These are phyloP conservation scores for Debaryomyces fabryi DNA, from an alignment of 1,139 yeast genomes.

Conservation along the genomic window DNA sequence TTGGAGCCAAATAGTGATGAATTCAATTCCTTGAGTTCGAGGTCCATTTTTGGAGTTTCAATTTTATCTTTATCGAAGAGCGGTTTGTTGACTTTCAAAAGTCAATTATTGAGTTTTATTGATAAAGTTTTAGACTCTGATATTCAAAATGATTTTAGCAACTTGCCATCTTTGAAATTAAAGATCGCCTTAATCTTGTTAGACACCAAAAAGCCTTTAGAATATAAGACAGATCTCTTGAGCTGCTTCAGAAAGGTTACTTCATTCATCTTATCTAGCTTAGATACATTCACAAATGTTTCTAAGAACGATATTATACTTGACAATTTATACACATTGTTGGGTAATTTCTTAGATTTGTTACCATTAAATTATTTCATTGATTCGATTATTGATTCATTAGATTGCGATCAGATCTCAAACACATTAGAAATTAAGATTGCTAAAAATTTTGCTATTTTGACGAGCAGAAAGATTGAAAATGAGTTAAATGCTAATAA, in stretches of 20 bases:
- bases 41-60: conserved; percentile 68
- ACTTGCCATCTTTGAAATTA: conserved; percentile 50
- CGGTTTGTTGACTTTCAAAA: conserved; percentile 54
- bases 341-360: conserved; percentile 65
- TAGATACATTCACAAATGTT: conserved; percentile 32
- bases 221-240: conserved; percentile 35
- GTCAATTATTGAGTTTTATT: conserved; percentile 56
- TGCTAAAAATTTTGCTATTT: conserved; percentile 56
- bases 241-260: conserved; percentile 46
- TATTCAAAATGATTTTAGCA: conserved; percentile 46
- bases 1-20: conserved; percentile 43
- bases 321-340: conserved; percentile 43
- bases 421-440: conserved; percentile 40
- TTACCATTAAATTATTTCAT: conserved; percentile 78
- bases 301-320: conserved; percentile 23
- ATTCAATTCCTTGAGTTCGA: conserved; percentile 43
- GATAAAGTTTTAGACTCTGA: conserved; percentile 37
- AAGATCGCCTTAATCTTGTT: conserved; percentile 60
- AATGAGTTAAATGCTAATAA: conserved; percentile 48
- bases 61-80: conserved; percentile 52
- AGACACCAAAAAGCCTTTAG: conserved; percentile 42
- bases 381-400: conserved; percentile 59
- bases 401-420: conserved; percentile 47
- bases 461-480: conserved; percentile 72
- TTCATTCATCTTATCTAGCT: conserved; percentile 38